Evolutionary conservation across 108 stramenopile genomes (phyloP), one percentile per base, ranked within the genome.

Genomic region (Fragilaria radians): DNA sequence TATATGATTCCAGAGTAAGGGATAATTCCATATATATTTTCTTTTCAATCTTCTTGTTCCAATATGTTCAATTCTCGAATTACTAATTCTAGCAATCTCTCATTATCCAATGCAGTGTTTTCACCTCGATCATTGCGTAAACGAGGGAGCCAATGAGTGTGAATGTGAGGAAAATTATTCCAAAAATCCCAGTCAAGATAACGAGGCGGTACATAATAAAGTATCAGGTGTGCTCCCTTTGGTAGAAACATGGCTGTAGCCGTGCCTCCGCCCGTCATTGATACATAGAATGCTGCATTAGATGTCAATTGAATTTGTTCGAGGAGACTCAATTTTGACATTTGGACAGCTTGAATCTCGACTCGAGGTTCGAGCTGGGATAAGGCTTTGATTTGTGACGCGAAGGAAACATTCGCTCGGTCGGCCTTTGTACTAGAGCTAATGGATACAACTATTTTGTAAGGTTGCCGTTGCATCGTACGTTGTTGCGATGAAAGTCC

Each of bases 261-360:
- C n/a, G n/a, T n/a, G 7, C 36, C 36, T 42, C 36, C 36, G 7
- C 36, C 36, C 11, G 14, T 14, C 7, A 42, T 14, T 11, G 36
- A 42, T 42, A 42, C 36, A 14, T 42, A 42, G 14, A 42, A 7
- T 14, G 36, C 36, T 11, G 36, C 36, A 7, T 7, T 42, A 7
- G 36, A 42, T 42, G 36, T 42, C 36, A 42, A 42, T 42, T 42
- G 11, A 42, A 42, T 42, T 42, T 42, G 36, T 42, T 42, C 36
- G 7, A 11, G 11, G 36, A 42, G 36, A 14, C 11, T 42, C 36
- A 42, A 42, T 11, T 42, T 42, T 11, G 36, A 11, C 36, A 42
- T 42, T 7, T 42, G 7, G 36, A 42, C 36, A 42, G 36, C 36
- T 7, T 42, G 36, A 14, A 42, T 42, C 7, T 42, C 36, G 11